Conservation (phyloP, 2,329 filamentous ascomycete species). For the Scleromitrula shiraiana region DNA sequence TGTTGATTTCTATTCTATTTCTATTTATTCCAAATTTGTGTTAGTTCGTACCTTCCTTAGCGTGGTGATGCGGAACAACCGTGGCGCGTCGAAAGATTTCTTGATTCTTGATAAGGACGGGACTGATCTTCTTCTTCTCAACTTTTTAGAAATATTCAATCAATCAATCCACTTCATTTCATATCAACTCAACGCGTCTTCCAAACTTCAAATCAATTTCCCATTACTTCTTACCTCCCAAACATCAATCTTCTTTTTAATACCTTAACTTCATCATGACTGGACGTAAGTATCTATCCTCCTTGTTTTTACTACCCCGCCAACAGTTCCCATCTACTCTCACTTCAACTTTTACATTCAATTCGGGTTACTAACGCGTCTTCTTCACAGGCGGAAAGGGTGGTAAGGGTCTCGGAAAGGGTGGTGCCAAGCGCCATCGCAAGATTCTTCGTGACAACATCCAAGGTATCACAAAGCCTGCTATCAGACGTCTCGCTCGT, state of each 20-base stretch:
- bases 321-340: not conserved
- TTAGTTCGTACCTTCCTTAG: no score
- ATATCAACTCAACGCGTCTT: not conserved
- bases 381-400: slow-evolving; percentile 41
- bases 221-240: not conserved
- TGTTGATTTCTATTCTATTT: not conserved
- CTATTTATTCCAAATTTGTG: slow-evolving; percentile 11
- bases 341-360: not conserved
- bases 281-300: slow-evolving; percentile 43
- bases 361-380: slow-evolving; percentile 18
- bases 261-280: slow-evolving; percentile 40
- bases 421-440: slow-evolving; percentile 95
- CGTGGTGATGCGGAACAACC: slow-evolving; percentile 20
- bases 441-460: slow-evolving; percentile 99
- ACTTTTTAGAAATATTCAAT: slow-evolving; percentile 10
- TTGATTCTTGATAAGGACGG: slow-evolving; percentile 22
- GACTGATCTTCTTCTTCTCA: slow-evolving; percentile 3
- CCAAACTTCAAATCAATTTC: not conserved
- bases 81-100: slow-evolving; percentile 20
- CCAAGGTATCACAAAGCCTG: slow-evolving; percentile 97
- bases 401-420: slow-evolving; percentile 97
- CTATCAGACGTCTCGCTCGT: slow-evolving; percentile 95
- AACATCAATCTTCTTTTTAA: slow-evolving; percentile 2
- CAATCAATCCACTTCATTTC: not conserved
- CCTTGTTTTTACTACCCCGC: not conserved